Evolutionary conservation across 2,329 filamentous ascomycete genomes (phyloP), one percentile per base, ranked within the genome.

Genomic region (Malbranchea cinnamomea): DNA sequence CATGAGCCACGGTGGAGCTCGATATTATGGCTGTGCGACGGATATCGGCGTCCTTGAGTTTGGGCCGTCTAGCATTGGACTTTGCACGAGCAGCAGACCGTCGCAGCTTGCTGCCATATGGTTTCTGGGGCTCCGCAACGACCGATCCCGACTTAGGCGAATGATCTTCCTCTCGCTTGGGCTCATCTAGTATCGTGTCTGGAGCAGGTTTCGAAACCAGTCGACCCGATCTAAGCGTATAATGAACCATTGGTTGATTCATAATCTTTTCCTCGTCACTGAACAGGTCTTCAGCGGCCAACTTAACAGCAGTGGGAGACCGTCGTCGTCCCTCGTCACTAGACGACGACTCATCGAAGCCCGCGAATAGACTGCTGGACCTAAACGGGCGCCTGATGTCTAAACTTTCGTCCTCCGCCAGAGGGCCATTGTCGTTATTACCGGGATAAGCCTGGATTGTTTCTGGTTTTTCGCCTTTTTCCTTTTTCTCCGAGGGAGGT

Each of bases 281-380:
- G 30, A 57, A 57, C 12, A 58, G 42, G 23, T 56, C 53, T 5
- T 42, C 34, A 11, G 44, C 26, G n/a, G n/a, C n/a, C n/a, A n/a
- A n/a, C n/a, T n/a, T n/a, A n/a, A n/a, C n/a, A n/a, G n/a, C n/a
- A n/a, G n/a, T n/a, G n/a, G n/a, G n/a, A n/a, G n/a, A n/a, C 22
- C 34, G 26, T 19, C 33, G 37, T 6, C 41, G 41, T 5, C 42
- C 40, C 6, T 33, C 34, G 37, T 56, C 54, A 10, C 65, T 62
- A 34, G 65, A 63, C 44, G 73, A 82, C 25, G 63, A 65, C 8
- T 71, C 71, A 26, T 87, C 80, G 41, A 91, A 89, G 0, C 81
- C 81, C 18, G 81, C 79, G 52, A 89, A 89, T n/a, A 91, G 60
- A 47, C 80, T 89, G 53, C 79, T 87, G 28, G 81, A 75, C 32